phyloP scores from a whole-genome alignment of 1,284 basidiomycete species.

The Cutaneotrichosporon spelunceum region DNA sequence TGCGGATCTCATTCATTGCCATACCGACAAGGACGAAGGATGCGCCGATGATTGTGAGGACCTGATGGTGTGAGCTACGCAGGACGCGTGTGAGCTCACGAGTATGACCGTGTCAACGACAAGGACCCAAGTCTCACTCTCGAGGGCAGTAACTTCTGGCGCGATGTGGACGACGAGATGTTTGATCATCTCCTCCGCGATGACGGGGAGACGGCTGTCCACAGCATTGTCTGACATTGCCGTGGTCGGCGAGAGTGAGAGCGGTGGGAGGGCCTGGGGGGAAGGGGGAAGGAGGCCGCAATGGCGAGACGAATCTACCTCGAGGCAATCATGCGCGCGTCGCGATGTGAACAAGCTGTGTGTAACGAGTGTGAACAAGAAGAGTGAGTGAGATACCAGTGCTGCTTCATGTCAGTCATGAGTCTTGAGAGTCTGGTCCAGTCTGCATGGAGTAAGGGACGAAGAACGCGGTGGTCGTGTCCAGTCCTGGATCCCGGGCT shows the following conservation, averaged over 20 bases:
- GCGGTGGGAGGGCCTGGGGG: too few relatives aligned
- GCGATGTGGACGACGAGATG: conserved; percentile 17
- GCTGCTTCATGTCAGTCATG: not conserved
- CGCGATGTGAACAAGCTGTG: not conserved
- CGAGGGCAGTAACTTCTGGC: conserved; percentile 16
- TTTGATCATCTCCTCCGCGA: not conserved
- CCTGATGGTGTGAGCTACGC: conserved; percentile 17
- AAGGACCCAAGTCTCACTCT: conserved; percentile 37
- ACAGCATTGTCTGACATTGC: not conserved
- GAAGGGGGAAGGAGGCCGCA: not conserved
- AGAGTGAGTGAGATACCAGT: not conserved
- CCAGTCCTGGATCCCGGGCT: not conserved
- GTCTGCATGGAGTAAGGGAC: not conserved
- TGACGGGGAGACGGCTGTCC: not conserved
- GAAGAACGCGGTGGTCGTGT: not conserved
- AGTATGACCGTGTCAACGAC: conserved; percentile 46
- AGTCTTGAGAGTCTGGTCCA: not conserved
- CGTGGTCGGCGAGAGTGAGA: not conserved
- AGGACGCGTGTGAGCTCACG: conserved; percentile 25
- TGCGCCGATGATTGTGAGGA: conserved; percentile 40
- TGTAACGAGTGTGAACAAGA: not conserved
- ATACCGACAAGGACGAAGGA: conserved; percentile 37
- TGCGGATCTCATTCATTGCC: conserved; percentile 36
- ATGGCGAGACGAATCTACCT: not conserved
- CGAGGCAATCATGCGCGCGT: not conserved